These are phyloP conservation scores for Austroboletus festivus DNA, from an alignment of 768 basidiomycete genomes.

Conservation along the genomic window DNA sequence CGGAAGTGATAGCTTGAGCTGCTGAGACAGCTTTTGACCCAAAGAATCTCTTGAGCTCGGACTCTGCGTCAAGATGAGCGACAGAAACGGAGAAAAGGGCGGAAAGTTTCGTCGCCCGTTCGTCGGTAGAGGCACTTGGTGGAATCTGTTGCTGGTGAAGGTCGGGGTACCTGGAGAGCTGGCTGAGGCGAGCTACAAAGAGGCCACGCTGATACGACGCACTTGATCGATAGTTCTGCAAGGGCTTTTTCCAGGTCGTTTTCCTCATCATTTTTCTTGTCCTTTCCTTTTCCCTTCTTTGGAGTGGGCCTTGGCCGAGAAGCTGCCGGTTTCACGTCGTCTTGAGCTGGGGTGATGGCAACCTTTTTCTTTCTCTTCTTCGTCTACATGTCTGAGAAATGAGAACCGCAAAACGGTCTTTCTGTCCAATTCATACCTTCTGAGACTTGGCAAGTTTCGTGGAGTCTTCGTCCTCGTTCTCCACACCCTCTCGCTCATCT, in stretches of 20 bases:
- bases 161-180: slow-evolving; percentile 46
- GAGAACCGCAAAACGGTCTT: background rate
- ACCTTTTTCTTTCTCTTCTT: slow-evolving; percentile 43
- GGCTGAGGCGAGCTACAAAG: background rate
- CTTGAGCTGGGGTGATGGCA: background rate
- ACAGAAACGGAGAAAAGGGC: slow-evolving; percentile 76
- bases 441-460: slow-evolving; percentile 18
- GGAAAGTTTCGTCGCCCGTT: slow-evolving; percentile 36
- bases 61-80: slow-evolving; percentile 80
- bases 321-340: background rate
- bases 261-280: slow-evolving; percentile 54
- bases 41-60: slow-evolving; percentile 92
- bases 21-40: slow-evolving; percentile 84
- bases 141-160: slow-evolving; percentile 42
- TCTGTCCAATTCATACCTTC: slow-evolving; percentile 23
- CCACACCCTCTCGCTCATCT: slow-evolving; percentile 18
- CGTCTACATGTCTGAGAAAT: slow-evolving; percentile 15
- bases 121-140: slow-evolving; percentile 23
- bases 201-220: slow-evolving; percentile 14
- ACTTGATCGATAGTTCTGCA: slow-evolving; percentile 82
- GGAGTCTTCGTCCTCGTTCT: slow-evolving; percentile 23
- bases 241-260: slow-evolving; percentile 86
- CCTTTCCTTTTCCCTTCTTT: slow-evolving; percentile 68
- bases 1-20: slow-evolving; percentile 40
- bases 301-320: slow-evolving; percentile 42